These are phyloP conservation scores for Saussurea involucrata DNA, from an alignment of 129 eudicot species.

Conservation along the genomic window DNA sequence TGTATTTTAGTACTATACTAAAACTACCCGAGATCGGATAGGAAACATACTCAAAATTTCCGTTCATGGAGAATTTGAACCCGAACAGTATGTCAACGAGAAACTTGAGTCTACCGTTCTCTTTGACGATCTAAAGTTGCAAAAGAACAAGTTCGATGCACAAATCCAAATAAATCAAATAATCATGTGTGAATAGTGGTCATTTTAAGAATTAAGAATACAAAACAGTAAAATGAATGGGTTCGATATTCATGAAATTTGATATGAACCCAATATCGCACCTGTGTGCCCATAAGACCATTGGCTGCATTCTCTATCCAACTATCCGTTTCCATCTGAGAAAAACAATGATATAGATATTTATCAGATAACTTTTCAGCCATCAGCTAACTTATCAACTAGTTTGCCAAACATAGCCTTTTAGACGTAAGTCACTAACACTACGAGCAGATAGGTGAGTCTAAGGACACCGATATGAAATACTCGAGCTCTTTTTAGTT, in stretches of 20 bases:
- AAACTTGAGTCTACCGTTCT: conserved; percentile 64
- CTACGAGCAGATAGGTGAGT: too few species aligned
- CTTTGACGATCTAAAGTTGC: conserved; percentile 57
- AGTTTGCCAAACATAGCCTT: not conserved
- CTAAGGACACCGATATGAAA: not conserved
- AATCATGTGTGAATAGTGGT: not conserved
- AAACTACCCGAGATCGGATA: not conserved
- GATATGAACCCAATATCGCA: conserved; percentile 6
- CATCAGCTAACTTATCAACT: not conserved
- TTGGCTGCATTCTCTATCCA: conserved; percentile 98
- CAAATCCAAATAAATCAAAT: not conserved
- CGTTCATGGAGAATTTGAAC: conserved; percentile 82
- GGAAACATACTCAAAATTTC: conserved; percentile 65
- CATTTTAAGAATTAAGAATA: not conserved
- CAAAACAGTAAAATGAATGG: not conserved
- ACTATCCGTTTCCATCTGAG: conserved; percentile 93
- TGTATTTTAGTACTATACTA: not conserved
- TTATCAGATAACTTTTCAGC: not conserved
- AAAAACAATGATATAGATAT: not conserved
- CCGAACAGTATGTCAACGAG: conserved; percentile 78
- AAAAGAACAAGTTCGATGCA: not conserved
- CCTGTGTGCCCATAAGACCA: conserved; percentile 97
- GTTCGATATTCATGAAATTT: not conserved
- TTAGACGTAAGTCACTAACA: too few species aligned
- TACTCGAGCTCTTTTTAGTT: not conserved